These are phyloP conservation scores for Eimeria sp. DNA, from an alignment of 169 alveolate genomes.

Conservation along the genomic window DNA sequence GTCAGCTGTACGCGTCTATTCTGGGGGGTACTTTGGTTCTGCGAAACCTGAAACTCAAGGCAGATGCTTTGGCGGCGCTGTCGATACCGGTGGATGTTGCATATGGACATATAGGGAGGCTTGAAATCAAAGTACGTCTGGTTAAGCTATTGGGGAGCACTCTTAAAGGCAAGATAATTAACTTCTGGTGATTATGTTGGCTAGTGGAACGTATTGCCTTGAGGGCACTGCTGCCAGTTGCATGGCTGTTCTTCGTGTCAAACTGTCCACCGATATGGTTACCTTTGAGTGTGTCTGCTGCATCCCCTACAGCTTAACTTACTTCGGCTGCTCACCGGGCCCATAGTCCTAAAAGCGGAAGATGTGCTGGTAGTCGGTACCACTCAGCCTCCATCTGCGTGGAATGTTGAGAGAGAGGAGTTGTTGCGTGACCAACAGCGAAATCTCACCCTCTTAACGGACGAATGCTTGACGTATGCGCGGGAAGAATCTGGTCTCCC, in stretches of 20 bases:
- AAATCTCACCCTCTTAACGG: constrained; percentile 59
- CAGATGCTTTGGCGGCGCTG: constrained; percentile 53
- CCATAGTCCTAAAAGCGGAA: constrained; percentile 51
- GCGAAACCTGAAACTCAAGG: constrained; percentile 37
- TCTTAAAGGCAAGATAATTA: neutral
- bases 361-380: constrained; percentile 62
- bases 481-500: constrained; percentile 77
- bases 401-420: constrained; percentile 77
- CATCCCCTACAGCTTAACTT: constrained; percentile 63
- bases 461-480: constrained; percentile 78
- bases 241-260: neutral
- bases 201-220: neutral
- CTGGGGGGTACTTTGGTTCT: constrained; percentile 55
- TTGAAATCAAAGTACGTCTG: constrained; percentile 46
- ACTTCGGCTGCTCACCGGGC: constrained; percentile 66
- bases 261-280: neutral
- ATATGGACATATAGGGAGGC: constrained; percentile 54
- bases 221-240: neutral
- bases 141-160: too few species aligned
- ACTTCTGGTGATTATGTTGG: neutral
- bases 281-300: neutral
- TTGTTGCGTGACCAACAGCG: constrained; percentile 50
- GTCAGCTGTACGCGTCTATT: constrained; percentile 68
- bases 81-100: constrained; percentile 76
- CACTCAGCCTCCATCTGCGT: constrained; percentile 69